Conservation (phyloP, 2,329 filamentous ascomycete genomes). For the Xylaria digitata region DNA sequence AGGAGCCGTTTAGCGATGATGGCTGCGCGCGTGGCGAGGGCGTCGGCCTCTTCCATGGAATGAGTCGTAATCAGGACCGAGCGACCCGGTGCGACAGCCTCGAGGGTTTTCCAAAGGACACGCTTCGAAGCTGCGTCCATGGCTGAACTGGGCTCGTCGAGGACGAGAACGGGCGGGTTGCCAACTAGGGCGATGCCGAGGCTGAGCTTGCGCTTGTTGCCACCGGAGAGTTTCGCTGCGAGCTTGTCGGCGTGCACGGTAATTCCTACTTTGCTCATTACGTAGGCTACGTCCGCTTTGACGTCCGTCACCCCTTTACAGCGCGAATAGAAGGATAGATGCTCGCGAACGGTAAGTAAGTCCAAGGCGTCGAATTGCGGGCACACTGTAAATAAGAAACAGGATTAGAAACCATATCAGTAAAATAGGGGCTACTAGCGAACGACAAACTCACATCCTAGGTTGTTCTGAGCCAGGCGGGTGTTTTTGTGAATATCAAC, state of each 20-base stretch:
- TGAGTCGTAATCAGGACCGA: constrained; percentile 80
- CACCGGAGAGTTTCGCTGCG: constrained; percentile 70
- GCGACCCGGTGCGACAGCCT: constrained; percentile 72
- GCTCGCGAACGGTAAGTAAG: constrained; percentile 77
- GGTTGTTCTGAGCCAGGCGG: constrained; percentile 70
- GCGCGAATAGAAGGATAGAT: constrained; percentile 78
- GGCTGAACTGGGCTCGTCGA: constrained; percentile 82
- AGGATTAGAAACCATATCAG: background rate
- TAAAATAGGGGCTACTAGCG: too few species aligned
- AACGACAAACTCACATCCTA: constrained; percentile 58
- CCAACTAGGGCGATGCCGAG: constrained; percentile 81
- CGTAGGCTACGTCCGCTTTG: constrained; percentile 70
- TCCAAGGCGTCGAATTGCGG: constrained; percentile 81
- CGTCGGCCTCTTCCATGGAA: constrained; percentile 84
- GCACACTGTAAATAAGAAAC: constrained; percentile 61
- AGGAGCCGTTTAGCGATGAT: constrained; percentile 56
- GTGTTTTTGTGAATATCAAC: constrained; percentile 72
- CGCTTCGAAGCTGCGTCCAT: constrained; percentile 78
- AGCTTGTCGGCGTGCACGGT: constrained; percentile 64
- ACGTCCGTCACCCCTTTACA: constrained; percentile 74
- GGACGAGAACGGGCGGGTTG: constrained; percentile 76
- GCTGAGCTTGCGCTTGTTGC: constrained; percentile 80
- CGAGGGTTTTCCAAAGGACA: constrained; percentile 77
- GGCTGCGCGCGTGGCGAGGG: constrained; percentile 74
- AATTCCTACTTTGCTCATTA: constrained; percentile 75